Percentiles rank a stretch among this genome's conserved stretches.
Conservation (phyloP, 2,329 filamentous ascomycete genomes). For the Metarhizium rileyi region DNA sequence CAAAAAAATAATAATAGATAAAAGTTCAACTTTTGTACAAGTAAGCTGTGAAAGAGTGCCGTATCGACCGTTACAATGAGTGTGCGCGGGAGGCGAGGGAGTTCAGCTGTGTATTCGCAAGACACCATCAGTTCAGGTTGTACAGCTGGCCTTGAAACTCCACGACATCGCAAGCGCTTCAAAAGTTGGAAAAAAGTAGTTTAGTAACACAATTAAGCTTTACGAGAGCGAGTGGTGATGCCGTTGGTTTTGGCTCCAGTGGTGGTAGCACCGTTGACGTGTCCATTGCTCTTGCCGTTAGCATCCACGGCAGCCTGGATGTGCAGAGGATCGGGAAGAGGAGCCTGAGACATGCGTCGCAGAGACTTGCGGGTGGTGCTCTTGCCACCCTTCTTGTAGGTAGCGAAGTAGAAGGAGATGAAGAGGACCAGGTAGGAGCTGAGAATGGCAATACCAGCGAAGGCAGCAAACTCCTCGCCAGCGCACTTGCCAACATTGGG, state of each 20-base stretch:
- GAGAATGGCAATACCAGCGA: constrained; percentile 83
- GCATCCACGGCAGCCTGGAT: constrained; percentile 47
- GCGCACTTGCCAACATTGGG: constrained; percentile 81
- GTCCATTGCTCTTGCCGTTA: constrained; percentile 36
- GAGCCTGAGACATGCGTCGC: constrained; percentile 54
- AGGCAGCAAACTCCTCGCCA: constrained; percentile 92
- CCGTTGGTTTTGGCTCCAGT: constrained; percentile 50
- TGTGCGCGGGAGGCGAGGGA: background rate
- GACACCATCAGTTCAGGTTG: background rate
- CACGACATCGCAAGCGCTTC: background rate
- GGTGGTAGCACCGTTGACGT: constrained; percentile 42
- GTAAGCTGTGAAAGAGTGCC: background rate
- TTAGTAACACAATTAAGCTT: constrained; percentile 37
- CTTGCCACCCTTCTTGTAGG: constrained; percentile 84
- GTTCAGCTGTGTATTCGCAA: background rate
- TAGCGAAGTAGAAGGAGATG: constrained; percentile 97
- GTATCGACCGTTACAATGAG: background rate
- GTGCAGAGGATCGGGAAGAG: constrained; percentile 73
- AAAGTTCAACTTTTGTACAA: constrained; percentile 6
- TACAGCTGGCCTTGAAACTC: background rate
- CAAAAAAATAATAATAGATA: constrained; percentile 2
- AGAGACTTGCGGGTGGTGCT: constrained; percentile 71
- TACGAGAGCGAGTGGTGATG: constrained; percentile 56
- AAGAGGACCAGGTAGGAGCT: constrained; percentile 95
- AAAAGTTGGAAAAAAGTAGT: background rate